These are phyloP conservation scores for Cicer arietinum DNA, from an alignment of 306 rosid genomes.

Conservation along the genomic window DNA sequence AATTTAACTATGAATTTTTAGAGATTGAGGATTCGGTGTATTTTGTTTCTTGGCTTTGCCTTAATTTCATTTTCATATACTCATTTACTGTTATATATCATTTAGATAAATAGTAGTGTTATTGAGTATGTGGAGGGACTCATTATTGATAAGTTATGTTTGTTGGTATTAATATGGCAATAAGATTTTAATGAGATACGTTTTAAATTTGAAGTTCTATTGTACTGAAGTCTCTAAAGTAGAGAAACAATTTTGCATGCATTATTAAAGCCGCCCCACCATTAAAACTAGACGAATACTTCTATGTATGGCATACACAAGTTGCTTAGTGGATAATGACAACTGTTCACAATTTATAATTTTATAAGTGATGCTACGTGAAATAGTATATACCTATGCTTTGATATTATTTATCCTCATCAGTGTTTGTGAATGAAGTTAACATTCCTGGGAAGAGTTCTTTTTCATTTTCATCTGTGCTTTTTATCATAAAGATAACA, in stretches of 20 bases:
- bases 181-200: background rate
- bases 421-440: background rate
- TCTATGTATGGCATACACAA: conserved; percentile 4
- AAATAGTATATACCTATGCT: background rate
- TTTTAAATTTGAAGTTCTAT: background rate
- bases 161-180: background rate
- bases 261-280: background rate
- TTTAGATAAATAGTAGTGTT: background rate
- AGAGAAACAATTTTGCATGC: background rate
- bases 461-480: background rate
- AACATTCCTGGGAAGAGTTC: background rate
- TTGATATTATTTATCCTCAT: conserved; percentile 5
- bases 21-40: background rate
- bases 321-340: conserved; percentile 23
- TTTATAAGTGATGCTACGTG: conserved; percentile 6
- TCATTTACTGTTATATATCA: background rate
- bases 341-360: background rate
- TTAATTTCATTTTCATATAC: conserved; percentile 3
- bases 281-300: background rate
- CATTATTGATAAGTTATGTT: conserved; percentile 2
- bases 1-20: background rate
- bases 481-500: background rate
- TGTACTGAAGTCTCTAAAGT: background rate
- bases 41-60: background rate
- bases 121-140: background rate